These are phyloP conservation scores for Penicillium diatomitis DNA, from an alignment of 495 filamentous ascomycete species.

Conservation along the genomic window DNA sequence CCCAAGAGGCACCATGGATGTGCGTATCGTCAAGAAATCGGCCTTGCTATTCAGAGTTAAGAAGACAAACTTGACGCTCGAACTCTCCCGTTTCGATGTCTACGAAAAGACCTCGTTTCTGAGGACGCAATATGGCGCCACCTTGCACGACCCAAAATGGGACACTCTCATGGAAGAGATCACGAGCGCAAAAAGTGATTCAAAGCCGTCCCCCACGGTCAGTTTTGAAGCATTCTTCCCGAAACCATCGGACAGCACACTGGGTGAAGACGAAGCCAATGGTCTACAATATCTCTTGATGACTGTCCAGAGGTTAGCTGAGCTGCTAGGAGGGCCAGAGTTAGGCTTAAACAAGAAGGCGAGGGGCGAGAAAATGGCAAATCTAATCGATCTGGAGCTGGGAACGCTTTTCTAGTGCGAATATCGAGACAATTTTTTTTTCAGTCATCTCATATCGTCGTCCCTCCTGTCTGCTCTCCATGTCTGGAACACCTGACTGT, in stretches of 20 bases:
- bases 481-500: too few relatives aligned
- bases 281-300: slow-evolving; percentile 28
- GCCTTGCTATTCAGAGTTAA: slow-evolving; percentile 40
- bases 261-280: slow-evolving; percentile 1
- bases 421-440: not conserved
- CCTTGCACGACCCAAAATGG: slow-evolving; percentile 44
- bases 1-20: slow-evolving; percentile 11
- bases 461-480: too few relatives aligned
- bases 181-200: not conserved
- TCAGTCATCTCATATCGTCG: too few relatives aligned
- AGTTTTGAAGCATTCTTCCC: slow-evolving; percentile 41
- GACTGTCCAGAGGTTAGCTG: slow-evolving; percentile 21
- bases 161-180: slow-evolving; percentile 24
- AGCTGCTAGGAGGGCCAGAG: slow-evolving; percentile 16
- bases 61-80: slow-evolving; percentile 41
- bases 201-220: slow-evolving; percentile 22
- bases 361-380: not conserved
- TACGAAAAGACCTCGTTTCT: slow-evolving; percentile 23
- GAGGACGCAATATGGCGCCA: slow-evolving; percentile 32
- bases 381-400: slow-evolving; percentile 20
- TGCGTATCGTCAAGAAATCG: slow-evolving; percentile 39
- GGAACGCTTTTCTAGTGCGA: slow-evolving; percentile 18
- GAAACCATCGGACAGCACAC: not conserved
- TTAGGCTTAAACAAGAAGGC: not conserved
- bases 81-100: slow-evolving; percentile 47